Base-by-base conservation (phyloP, 1,284 basidiomycete species). In the Malassezia japonica region DNA sequence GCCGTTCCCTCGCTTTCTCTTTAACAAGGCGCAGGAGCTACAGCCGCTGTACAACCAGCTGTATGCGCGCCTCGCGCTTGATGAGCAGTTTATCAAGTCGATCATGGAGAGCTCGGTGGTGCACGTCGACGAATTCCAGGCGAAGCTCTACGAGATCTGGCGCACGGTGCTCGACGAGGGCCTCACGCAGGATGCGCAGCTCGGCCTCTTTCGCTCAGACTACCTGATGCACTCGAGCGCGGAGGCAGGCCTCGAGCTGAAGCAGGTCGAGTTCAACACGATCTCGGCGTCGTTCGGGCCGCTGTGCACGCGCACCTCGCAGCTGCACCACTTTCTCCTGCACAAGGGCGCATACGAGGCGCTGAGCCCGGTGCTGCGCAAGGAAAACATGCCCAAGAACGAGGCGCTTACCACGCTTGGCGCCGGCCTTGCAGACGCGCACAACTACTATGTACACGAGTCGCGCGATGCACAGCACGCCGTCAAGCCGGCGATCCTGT, bases 241-340 rank as follows among this genome's bases (percentile, higher is more conserved):
- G 23, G 33, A 74, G 0, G 41, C 41, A 0, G 21, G 47, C 4
- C 61, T 82, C 9, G 76, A 77, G 24, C 76, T 98, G 54, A 94
- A 90, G 73, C 92, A 98, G 76, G 92, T 98, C 46, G 94, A 98
- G 74, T 94, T 96, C 76, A 98, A 98, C 73, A 96, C 92, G 5
- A 92, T 96, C 60, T 88, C 90, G 0, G 82, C 85, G 0, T 89
- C 87, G 1, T 95, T 96, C 69, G 92, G 90, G 1, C 74, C 83
- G 0, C 77, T 96, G 13, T 87, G 86, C 3, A 80, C 88, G 54
- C 80, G 79, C 35, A 79, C 82, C 6, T 80, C 84, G 15, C 80
- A 80, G 21, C 74, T 96, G 67, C 92, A 96, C 74, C 62, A 56
- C 76, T 63, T 57, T 16, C 38, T 66, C 2, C 48, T 43, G 7